Conservation (phyloP, 148 eudicot genomes). For the Camellia lanceoleosa region DNA sequence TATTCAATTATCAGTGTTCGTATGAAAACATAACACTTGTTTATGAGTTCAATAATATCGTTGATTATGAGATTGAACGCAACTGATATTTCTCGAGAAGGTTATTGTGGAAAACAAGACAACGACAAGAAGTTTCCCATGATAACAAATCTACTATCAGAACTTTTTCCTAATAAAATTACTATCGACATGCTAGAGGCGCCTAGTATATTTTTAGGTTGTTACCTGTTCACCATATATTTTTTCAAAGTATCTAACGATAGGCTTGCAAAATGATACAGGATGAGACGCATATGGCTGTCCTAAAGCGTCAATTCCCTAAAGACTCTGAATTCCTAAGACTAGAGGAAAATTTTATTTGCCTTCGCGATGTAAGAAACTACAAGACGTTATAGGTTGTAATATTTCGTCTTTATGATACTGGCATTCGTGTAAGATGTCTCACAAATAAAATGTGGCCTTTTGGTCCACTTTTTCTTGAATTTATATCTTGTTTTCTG, state of each 20-base stretch:
- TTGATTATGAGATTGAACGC: no score
- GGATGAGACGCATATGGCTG: constrained; percentile 65
- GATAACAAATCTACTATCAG: constrained; percentile 53
- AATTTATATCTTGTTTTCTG: no score
- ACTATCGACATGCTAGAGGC: constrained; percentile 80
- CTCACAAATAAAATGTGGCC: no score
- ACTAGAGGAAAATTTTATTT: constrained; percentile 61
- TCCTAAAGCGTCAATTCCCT: constrained; percentile 72
- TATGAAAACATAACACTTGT: no score
- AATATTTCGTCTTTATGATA: no score
- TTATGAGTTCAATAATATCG: no score
- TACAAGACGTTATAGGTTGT: background rate
- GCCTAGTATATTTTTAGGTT: constrained; percentile 8
- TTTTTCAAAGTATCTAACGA: background rate
- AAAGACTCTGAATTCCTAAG: constrained; percentile 68
- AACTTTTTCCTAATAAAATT: constrained; percentile 78
- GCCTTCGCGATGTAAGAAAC: constrained; percentile 61
- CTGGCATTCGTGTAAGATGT: no score
- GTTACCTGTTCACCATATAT: background rate
- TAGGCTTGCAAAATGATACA: constrained; percentile 20
- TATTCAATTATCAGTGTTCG: no score
- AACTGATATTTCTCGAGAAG: constrained; percentile 41
- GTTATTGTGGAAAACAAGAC: constrained; percentile 72
- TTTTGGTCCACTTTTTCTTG: no score
- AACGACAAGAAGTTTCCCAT: constrained; percentile 62